Conservation (phyloP, 306 rosid species). For the Begonia loranthoides region DNA sequence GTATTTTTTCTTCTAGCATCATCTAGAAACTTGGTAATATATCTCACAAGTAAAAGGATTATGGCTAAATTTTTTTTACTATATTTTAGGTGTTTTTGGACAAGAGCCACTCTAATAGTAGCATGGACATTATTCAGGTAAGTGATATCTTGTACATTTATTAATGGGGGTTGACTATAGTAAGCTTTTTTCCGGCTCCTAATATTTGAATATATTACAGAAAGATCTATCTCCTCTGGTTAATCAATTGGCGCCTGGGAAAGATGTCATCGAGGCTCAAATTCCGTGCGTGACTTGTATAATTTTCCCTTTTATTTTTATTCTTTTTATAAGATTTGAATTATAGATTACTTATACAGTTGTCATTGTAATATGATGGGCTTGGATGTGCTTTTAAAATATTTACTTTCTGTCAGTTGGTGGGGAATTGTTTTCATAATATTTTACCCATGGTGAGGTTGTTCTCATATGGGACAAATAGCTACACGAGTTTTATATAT, state of each 20-base stretch:
- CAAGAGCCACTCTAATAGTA: conserved; percentile 38
- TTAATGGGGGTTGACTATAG: conserved; percentile 5
- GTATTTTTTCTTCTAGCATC: conserved; percentile 22
- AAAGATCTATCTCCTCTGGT: conserved; percentile 83
- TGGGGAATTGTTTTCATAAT: no score
- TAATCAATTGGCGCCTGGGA: conserved; percentile 57
- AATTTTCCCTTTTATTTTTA: neutral
- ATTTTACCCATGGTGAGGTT: no score
- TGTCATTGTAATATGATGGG: no score
- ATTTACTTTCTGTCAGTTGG: no score
- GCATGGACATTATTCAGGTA: conserved; percentile 93
- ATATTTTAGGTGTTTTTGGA: conserved; percentile 59
- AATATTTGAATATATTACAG: conserved; percentile 33
- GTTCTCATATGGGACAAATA: no score
- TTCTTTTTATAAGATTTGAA: no score
- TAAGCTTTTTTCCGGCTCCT: conserved; percentile 16
- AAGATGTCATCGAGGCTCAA: conserved; percentile 51
- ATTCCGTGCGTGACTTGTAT: conserved; percentile 58
- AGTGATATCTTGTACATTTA: conserved; percentile 16
- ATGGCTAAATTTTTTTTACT: conserved; percentile 16
- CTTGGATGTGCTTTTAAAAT: no score
- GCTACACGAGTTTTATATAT: no score
- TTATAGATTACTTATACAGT: no score
- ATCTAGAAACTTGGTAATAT: neutral
- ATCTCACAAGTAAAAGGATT: conserved; percentile 6